Evolutionary conservation across 345 rosid species (phyloP).

Genomic region (Bruguiera gymnorhiza): DNA sequence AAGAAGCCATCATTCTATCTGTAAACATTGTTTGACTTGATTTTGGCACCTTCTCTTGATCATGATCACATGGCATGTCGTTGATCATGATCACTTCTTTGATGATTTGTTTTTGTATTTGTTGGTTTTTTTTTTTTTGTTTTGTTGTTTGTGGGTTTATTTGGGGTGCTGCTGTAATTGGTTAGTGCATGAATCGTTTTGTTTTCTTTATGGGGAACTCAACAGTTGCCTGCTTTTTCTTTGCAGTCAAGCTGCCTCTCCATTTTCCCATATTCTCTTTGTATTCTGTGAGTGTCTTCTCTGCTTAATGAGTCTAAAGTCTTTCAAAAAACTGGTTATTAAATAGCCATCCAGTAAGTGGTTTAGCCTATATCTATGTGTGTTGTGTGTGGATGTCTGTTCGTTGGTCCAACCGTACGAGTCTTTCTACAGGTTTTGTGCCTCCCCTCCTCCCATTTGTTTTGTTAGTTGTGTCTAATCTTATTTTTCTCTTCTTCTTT

Average conservation of each 20-base stretch:
- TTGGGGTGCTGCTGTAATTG: background rate
- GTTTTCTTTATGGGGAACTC: background rate
- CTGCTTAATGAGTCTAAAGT: too few species aligned
- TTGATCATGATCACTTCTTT: background rate
- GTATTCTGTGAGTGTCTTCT: too few species aligned
- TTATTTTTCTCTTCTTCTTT: too few species aligned
- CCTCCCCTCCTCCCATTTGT: too few species aligned
- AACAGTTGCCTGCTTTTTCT: background rate
- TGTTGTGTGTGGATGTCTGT: too few species aligned
- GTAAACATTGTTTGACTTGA: background rate
- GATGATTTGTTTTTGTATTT: background rate
- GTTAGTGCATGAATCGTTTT: background rate
- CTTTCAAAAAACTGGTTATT: too few species aligned
- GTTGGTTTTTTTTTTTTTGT: background rate
- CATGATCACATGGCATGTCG: background rate
- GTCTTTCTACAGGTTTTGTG: too few species aligned
- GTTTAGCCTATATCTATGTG: too few species aligned
- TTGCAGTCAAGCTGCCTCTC: background rate
- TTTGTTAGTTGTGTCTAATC: too few species aligned
- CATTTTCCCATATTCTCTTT: background rate
- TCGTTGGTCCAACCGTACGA: too few species aligned
- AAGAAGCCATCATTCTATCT: too few species aligned
- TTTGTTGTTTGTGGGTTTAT: background rate
- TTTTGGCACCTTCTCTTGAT: background rate
- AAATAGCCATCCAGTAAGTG: too few species aligned